A percentile compares a stretch with the other conserved stretches of the same genome.
These are phyloP conservation scores for Blastobotrys parvus DNA, from an alignment of 805 yeast genomes.

Conservation along the genomic window DNA sequence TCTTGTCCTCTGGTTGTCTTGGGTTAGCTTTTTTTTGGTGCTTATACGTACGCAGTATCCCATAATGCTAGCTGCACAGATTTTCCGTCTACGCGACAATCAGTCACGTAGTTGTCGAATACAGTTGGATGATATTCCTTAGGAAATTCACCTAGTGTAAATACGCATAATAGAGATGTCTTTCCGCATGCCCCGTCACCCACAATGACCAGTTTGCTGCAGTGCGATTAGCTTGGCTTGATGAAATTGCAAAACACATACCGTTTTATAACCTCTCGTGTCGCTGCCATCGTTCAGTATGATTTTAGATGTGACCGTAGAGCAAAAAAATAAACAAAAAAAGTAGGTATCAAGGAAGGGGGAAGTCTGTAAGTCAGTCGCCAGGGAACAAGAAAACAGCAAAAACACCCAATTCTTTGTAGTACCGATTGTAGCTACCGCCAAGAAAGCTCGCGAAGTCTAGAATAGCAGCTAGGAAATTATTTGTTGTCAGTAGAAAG, in stretches of 20 bases:
- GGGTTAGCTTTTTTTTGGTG: not conserved
- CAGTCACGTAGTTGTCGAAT: slow-evolving; percentile 89
- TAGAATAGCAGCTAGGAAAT: too few species aligned
- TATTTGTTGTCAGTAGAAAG: too few species aligned
- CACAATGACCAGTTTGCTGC: slow-evolving; percentile 73
- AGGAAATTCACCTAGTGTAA: slow-evolving; percentile 88
- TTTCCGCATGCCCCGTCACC: slow-evolving; percentile 97
- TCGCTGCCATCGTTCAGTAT: not conserved
- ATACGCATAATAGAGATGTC: slow-evolving; percentile 82
- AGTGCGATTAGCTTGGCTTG: not conserved
- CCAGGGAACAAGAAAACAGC: too few species aligned
- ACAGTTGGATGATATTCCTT: slow-evolving; percentile 80
- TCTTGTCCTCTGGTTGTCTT: slow-evolving; percentile 58
- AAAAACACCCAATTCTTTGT: too few species aligned
- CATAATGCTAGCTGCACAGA: slow-evolving; percentile 81
- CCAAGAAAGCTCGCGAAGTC: too few species aligned
- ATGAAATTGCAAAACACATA: not conserved
- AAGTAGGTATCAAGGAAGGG: not conserved
- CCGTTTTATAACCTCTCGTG: slow-evolving; percentile 14
- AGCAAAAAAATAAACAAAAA: not conserved
- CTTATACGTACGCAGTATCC: slow-evolving; percentile 65
- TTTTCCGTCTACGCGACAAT: slow-evolving; percentile 89
- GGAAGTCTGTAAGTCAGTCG: too few species aligned
- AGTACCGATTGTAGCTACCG: too few species aligned
- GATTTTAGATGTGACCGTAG: not conserved